Evolutionary conservation across 169 alveolate species (phyloP).

Genomic region (Eimeria sp.): DNA sequence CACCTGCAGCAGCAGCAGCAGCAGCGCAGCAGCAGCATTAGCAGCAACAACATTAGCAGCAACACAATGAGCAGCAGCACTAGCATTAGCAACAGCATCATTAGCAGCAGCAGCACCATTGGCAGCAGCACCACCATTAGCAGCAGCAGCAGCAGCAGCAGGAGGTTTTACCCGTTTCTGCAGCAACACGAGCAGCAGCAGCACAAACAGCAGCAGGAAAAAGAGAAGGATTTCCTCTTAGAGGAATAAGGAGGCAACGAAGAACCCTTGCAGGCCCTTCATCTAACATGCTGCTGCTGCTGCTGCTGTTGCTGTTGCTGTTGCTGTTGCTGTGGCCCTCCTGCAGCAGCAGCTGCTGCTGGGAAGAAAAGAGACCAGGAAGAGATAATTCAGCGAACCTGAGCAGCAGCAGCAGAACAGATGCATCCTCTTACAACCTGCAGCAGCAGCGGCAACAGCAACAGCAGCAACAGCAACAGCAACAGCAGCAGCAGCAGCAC

Average conservation of each 20-base stretch:
- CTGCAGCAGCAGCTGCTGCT: constrained; percentile 8
- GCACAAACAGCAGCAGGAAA: constrained; percentile 41
- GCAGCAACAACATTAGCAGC: not conserved
- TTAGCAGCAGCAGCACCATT: not conserved
- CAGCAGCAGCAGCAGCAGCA: constrained; percentile 33
- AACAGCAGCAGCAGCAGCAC: not conserved
- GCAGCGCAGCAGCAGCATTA: not conserved
- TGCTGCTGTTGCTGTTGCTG: not conserved
- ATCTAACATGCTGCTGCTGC: no score
- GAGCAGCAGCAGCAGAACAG: not conserved
- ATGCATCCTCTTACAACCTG: no score
- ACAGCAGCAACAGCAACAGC: not conserved
- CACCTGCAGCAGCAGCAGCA: no score
- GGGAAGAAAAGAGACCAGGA: not conserved
- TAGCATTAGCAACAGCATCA: not conserved
- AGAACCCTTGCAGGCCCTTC: constrained; percentile 17
- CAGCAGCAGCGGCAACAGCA: not conserved
- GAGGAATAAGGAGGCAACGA: not conserved
- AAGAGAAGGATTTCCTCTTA: not conserved
- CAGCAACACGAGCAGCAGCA: constrained; percentile 34
- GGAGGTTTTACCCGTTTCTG: not conserved
- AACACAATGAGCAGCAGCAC: not conserved
- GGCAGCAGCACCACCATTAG: not conserved
- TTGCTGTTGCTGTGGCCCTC: not conserved
- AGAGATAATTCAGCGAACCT: not conserved